Conservation (phyloP, 2,329 filamentous ascomycete genomes). For the Arthrobotrys musiformis region DNA sequence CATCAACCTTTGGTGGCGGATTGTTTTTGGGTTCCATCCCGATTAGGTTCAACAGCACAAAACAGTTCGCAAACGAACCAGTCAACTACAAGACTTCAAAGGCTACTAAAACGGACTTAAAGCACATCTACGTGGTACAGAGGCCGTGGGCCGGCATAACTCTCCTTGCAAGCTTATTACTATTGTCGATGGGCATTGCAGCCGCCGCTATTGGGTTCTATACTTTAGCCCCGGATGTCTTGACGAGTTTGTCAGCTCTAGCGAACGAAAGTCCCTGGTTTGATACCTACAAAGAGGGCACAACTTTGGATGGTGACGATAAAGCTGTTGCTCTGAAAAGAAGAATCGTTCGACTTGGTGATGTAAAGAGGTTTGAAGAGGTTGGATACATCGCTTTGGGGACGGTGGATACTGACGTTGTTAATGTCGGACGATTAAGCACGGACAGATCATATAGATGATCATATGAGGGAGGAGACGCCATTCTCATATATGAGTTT, state of each 20-base stretch:
- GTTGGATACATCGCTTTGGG: constrained; percentile 46
- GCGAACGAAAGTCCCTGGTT: constrained; percentile 46
- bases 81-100: constrained; percentile 18
- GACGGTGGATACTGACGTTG: constrained; percentile 38
- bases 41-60: constrained; percentile 1
- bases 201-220: constrained; percentile 29
- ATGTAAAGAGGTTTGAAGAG: constrained; percentile 47
- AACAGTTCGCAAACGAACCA: not conserved
- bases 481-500: not conserved
- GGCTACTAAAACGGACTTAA: constrained; percentile 19
- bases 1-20: constrained; percentile 37
- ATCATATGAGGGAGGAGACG: no score
- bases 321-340: constrained; percentile 40
- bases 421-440: constrained; percentile 26
- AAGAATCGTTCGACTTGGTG: constrained; percentile 27
- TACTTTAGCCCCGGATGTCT: constrained; percentile 31
- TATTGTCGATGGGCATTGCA: constrained; percentile 38
- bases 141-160: constrained; percentile 36
- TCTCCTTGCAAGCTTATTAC: constrained; percentile 32
- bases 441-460: constrained; percentile 41
- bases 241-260: constrained; percentile 37
- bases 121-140: constrained; percentile 38
- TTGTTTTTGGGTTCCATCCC: constrained; percentile 37
- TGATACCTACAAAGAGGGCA: constrained; percentile 47
- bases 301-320: constrained; percentile 44